Evolutionary conservation across 1,284 basidiomycete species (phyloP).

Genomic region (Fomitopsis pinicola): DNA sequence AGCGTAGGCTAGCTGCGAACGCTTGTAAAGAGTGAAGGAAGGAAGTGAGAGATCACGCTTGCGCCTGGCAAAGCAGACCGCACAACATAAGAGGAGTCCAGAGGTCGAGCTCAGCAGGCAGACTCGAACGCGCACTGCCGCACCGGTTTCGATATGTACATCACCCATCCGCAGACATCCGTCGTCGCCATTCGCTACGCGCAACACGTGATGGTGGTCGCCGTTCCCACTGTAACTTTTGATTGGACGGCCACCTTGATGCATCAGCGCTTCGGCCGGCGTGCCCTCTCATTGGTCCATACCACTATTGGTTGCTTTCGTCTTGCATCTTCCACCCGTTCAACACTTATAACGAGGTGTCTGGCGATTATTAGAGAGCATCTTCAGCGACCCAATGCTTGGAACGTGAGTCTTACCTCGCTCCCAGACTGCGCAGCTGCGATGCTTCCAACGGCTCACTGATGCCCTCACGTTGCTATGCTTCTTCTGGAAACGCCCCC

Average conservation of each 20-base stretch:
- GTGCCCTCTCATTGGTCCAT: too few species aligned
- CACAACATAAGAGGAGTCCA: constrained; percentile 16
- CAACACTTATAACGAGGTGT: too few species aligned
- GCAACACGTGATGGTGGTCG: not conserved
- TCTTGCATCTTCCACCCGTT: too few species aligned
- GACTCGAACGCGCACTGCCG: not conserved
- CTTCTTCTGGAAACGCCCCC: too few species aligned
- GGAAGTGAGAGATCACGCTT: constrained; percentile 22
- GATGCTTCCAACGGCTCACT: too few species aligned
- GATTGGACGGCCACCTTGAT: not conserved
- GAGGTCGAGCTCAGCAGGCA: constrained; percentile 1
- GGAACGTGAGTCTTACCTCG: too few species aligned
- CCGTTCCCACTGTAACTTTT: too few species aligned
- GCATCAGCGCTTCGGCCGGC: not conserved
- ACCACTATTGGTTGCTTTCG: too few species aligned
- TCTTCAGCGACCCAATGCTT: too few species aligned
- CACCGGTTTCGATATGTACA: not conserved
- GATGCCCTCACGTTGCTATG: too few species aligned
- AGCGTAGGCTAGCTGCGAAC: constrained; percentile 16
- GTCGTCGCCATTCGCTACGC: constrained; percentile 1
- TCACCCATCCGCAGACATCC: not conserved
- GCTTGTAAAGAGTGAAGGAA: constrained; percentile 14
- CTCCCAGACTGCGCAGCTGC: too few species aligned
- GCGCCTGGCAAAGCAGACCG: constrained; percentile 32
- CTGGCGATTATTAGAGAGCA: too few species aligned